These are phyloP conservation scores for Euphorbia pulcherrima DNA, from an alignment of 345 rosid genomes.

Conservation along the genomic window DNA sequence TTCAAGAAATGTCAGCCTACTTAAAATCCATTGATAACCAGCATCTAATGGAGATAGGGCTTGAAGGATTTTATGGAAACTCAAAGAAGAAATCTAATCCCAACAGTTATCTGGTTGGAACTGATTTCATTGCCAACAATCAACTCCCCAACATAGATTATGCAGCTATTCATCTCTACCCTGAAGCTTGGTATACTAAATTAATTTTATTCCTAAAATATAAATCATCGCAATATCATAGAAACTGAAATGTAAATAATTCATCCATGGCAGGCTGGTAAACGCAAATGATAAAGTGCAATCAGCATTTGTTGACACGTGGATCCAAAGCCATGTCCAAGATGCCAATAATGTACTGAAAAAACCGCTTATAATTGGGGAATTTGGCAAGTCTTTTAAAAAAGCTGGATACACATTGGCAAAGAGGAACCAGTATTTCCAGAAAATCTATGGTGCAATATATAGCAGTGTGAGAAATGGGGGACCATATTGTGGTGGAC, in stretches of 20 bases:
- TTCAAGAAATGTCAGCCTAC: constrained; percentile 57
- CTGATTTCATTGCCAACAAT: constrained; percentile 67
- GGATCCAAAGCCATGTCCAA: constrained; percentile 46
- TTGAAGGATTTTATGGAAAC: constrained; percentile 75
- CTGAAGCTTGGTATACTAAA: constrained; percentile 59
- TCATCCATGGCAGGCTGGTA: constrained; percentile 41
- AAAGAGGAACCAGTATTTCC: constrained; percentile 47
- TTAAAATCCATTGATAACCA: constrained; percentile 58
- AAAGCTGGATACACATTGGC: constrained; percentile 38
- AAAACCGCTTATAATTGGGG: constrained; percentile 56
- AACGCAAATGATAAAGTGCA: constrained; percentile 35
- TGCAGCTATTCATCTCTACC: constrained; percentile 67
- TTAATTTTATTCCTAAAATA: too few species aligned
- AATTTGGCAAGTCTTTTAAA: constrained; percentile 60
- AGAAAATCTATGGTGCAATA: constrained; percentile 38
- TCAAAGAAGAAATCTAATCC: constrained; percentile 56
- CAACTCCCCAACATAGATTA: constrained; percentile 57
- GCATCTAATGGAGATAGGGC: constrained; percentile 70
- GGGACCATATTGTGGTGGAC: constrained; percentile 56
- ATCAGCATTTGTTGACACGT: constrained; percentile 41
- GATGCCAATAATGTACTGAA: constrained; percentile 41
- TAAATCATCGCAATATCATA: too few species aligned
- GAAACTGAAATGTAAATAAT: neutral
- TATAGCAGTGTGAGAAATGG: constrained; percentile 39
- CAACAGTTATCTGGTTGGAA: constrained; percentile 26